Evolutionary conservation across 768 basidiomycete genomes (phyloP).

Genomic region (Phlebiopsis flavidoalba): DNA sequence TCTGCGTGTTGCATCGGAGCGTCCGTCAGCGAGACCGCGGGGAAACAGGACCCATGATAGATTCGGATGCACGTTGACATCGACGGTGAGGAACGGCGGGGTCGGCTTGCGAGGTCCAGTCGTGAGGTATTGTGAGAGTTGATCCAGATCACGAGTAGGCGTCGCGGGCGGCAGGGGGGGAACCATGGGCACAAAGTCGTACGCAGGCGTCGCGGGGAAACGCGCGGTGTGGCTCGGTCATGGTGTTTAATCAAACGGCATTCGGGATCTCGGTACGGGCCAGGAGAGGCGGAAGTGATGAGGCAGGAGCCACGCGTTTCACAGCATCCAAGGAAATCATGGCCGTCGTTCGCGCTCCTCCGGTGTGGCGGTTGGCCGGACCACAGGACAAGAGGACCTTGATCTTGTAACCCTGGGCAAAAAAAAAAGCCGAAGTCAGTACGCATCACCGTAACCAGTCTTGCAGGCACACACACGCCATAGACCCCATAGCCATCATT

Average conservation of each 20-base stretch:
- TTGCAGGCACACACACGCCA: background rate
- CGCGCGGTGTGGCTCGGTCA: background rate
- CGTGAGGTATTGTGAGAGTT: background rate
- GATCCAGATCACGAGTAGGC: background rate
- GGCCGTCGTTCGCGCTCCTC: background rate
- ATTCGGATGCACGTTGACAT: conserved; percentile 9
- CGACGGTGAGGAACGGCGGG: conserved; percentile 12
- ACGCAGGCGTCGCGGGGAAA: background rate
- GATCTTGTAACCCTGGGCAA: background rate
- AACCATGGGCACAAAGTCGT: conserved; percentile 4
- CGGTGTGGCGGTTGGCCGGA: no score
- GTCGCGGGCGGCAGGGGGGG: background rate
- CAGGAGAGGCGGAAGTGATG: background rate
- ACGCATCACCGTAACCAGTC: background rate
- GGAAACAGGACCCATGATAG: conserved; percentile 10
- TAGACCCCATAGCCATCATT: background rate
- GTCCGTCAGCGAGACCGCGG: conserved; percentile 8
- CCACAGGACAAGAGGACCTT: background rate
- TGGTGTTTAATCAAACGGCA: conserved; percentile 5
- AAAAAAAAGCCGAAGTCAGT: conserved; percentile 2
- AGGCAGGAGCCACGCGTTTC: background rate
- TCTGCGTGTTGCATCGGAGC: conserved; percentile 13
- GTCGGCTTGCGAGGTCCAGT: conserved; percentile 16
- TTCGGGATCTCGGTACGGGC: conserved; percentile 8
- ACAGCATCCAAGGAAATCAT: background rate